These are phyloP conservation scores for Crithidia bombi DNA, from an alignment of 208 protist species.

Conservation along the genomic window DNA sequence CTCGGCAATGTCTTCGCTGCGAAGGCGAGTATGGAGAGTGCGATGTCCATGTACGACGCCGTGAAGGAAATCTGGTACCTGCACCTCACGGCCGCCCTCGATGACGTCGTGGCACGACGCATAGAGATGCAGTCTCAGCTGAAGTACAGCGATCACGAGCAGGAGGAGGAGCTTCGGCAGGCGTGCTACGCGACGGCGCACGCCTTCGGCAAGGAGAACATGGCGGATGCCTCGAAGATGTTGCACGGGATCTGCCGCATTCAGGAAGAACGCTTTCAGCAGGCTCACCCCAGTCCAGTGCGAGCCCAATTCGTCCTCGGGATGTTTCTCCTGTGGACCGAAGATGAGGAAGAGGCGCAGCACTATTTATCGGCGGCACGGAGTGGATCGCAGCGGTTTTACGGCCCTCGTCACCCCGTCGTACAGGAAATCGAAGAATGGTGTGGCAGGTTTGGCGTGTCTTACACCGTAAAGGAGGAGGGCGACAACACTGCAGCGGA, in stretches of 20 bases:
- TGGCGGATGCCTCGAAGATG: constrained; percentile 89
- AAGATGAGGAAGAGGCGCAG: constrained; percentile 61
- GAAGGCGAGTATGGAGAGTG: constrained; percentile 82
- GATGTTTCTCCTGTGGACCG: constrained; percentile 84
- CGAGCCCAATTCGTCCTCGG: constrained; percentile 81
- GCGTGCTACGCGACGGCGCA: constrained; percentile 63
- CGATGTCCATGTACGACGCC: constrained; percentile 88
- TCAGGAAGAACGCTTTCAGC: constrained; percentile 79
- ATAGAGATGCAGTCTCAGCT: constrained; percentile 55
- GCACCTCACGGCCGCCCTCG: constrained; percentile 50
- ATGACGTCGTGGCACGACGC: constrained; percentile 64
- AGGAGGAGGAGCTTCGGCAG: constrained; percentile 38
- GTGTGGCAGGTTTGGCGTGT: constrained; percentile 69
- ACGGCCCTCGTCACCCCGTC: constrained; percentile 80
- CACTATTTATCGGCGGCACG: constrained; percentile 52
- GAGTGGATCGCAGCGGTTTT: constrained; percentile 61
- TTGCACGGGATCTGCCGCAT: constrained; percentile 81
- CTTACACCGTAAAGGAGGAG: constrained; percentile 24
- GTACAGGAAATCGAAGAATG: constrained; percentile 82
- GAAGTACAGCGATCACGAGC: constrained; percentile 72
- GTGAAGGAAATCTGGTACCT: constrained; percentile 89
- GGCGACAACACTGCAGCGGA: no score
- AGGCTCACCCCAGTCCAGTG: constrained; percentile 67
- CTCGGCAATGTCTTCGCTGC: constrained; percentile 91
- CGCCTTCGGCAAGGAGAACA: constrained; percentile 79